These are phyloP conservation scores for Whalleya microplaca DNA, from an alignment of 2,329 filamentous ascomycete species.

Conservation along the genomic window DNA sequence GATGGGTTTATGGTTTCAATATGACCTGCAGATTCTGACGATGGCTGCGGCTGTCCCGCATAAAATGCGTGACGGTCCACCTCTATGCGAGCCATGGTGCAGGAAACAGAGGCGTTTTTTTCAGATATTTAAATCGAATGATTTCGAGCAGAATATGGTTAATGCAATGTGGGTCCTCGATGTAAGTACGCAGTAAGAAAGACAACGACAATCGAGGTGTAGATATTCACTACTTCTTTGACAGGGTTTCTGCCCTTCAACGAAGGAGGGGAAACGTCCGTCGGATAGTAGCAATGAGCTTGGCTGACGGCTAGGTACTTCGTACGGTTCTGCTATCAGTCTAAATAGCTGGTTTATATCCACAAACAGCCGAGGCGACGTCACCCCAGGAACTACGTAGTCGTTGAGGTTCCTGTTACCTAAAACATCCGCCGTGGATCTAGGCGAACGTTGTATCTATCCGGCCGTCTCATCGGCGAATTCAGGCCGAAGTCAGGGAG, in stretches of 20 bases:
- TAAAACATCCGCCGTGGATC: background rate
- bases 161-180: background rate
- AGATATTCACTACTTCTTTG: background rate
- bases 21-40: constrained; percentile 60
- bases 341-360: background rate
- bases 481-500: background rate
- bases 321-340: background rate
- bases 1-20: constrained; percentile 78
- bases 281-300: background rate
- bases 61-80: constrained; percentile 70
- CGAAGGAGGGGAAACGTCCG: background rate
- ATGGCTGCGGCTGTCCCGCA: constrained; percentile 68
- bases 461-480: background rate
- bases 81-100: constrained; percentile 29
- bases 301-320: background rate
- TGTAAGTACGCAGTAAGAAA: background rate
- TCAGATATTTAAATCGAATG: background rate
- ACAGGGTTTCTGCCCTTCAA: background rate
- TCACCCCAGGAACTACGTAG: background rate
- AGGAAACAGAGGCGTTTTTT: constrained; percentile 2
- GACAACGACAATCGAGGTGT: background rate
- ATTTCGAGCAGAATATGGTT: background rate
- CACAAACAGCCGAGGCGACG: background rate
- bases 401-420: background rate
- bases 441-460: background rate